These are phyloP conservation scores for Penicillium mononematosum DNA, from an alignment of 495 filamentous ascomycete genomes.

Conservation along the genomic window DNA sequence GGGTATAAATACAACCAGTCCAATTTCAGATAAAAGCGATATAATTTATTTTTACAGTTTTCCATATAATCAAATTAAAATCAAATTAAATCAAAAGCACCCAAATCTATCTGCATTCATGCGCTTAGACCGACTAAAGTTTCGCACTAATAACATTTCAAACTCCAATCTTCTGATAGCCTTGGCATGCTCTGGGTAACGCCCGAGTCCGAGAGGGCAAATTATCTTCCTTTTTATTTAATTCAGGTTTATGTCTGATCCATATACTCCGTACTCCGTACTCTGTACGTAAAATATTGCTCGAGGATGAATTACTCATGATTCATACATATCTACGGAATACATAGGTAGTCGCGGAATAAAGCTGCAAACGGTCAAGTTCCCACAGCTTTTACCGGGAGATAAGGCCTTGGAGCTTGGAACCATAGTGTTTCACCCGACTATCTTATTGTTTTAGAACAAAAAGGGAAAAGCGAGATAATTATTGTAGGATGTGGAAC, in stretches of 20 bases:
- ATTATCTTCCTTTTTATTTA: neutral
- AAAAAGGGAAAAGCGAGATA: neutral
- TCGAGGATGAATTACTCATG: neutral
- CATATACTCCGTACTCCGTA: neutral
- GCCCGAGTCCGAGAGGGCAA: neutral
- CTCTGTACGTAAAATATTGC: neutral
- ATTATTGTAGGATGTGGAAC: slow-evolving; percentile 3
- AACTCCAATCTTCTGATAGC: slow-evolving; percentile 7
- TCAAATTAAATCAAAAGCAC: neutral
- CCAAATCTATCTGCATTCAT: slow-evolving; percentile 1
- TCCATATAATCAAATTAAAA: slow-evolving; percentile 2
- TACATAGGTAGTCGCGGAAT: neutral
- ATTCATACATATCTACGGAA: neutral
- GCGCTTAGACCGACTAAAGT: slow-evolving; percentile 8
- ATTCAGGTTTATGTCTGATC: neutral
- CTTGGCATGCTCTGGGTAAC: neutral
- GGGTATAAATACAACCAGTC: slow-evolving; percentile 2
- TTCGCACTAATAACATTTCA: slow-evolving; percentile 1
- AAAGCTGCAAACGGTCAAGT: neutral
- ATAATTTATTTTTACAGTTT: slow-evolving; percentile 2
- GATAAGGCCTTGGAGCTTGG: neutral
- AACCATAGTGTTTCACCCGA: neutral
- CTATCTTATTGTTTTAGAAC: neutral
- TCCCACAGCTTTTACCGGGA: neutral
- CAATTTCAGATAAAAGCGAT: slow-evolving; percentile 2